These are phyloP conservation scores for Blastocystis sp. DNA, from an alignment of 352 stramenopile genomes.

Conservation along the genomic window DNA sequence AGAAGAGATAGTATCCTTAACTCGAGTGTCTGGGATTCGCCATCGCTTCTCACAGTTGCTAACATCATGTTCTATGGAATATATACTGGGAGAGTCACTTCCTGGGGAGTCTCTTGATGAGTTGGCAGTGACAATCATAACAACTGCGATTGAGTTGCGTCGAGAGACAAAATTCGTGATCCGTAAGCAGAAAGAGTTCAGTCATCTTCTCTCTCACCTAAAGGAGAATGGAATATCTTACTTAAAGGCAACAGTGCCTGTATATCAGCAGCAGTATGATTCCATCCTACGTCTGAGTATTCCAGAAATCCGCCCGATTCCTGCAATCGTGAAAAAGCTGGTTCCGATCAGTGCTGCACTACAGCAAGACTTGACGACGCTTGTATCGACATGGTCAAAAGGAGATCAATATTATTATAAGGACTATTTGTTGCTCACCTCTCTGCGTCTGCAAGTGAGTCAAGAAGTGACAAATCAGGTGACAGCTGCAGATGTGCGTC, in stretches of 20 bases:
- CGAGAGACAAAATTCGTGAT: background rate
- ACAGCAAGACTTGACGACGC: background rate
- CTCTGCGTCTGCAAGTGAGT: slow-evolving; percentile 1
- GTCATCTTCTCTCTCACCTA: background rate
- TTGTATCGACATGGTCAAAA: background rate
- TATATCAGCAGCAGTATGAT: slow-evolving; percentile 3
- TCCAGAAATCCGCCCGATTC: slow-evolving; percentile 9
- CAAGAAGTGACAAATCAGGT: slow-evolving; percentile 21
- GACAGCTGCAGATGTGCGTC: background rate
- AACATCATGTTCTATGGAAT: background rate
- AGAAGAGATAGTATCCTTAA: background rate
- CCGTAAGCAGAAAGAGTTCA: slow-evolving; percentile 25
- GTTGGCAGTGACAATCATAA: slow-evolving; percentile 8
- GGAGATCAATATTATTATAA: slow-evolving; percentile 49
- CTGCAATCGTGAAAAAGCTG: background rate
- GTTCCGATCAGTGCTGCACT: background rate
- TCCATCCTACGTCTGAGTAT: slow-evolving; percentile 7
- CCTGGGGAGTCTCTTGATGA: slow-evolving; percentile 7
- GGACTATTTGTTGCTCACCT: slow-evolving; percentile 10
- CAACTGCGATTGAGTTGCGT: slow-evolving; percentile 14
- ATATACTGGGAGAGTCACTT: background rate
- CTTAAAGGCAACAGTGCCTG: background rate
- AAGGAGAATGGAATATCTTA: background rate
- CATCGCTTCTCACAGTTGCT: background rate
- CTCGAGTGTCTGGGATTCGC: background rate